Evolutionary conservation across 2,329 filamentous ascomycete species (phyloP), one percentile per base, ranked within the genome.

Genomic region (Fusarium sacchari): DNA sequence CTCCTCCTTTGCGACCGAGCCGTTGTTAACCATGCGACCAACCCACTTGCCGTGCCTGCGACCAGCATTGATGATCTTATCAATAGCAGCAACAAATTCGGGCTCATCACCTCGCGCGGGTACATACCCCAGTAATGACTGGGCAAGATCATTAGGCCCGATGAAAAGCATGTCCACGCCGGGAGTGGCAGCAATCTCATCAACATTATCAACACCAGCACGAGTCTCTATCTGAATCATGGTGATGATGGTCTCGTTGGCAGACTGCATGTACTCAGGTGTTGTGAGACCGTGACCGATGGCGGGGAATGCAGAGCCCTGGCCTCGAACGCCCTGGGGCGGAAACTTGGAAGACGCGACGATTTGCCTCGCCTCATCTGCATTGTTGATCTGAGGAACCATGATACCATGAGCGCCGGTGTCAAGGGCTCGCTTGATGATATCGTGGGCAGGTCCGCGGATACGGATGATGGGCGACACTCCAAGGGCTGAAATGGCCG

Each of bases 31-130:
- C 81, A 88, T 82, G 5, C 85, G 82, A 1, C 81, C 86, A 8
- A 83, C 82, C 86, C 85, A 87, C 78, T 88, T 89, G 7, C 86
- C 86, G 70, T 88, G 80, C 72, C 82, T 85, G 44, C 81, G 76
- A 1, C 83, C 86, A 14, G 86, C 84, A 30, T 80, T 76, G 7
- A 85, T 80, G 36, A 86, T 83, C 74, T 82, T 86, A 44, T 86
- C 81, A 34, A 88, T 78, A 5, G 86, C 86, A 62, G 76, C 79
- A 13, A 84, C 73, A 67, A 88, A 87, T 57, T 84, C 84, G 11
- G 85, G 84, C 79, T 88, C 85, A 56, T 86, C 83, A 0, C 84
- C 84, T 30, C 79, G 74, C 14, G 86, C 84, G 37, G 85, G 84
- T 6, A 81, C 80, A 68, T 87, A 87, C 40, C 84, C 84, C 8